Base-by-base conservation (phyloP, 2,329 filamentous ascomycete genomes). In the Phialocephala sp. region DNA sequence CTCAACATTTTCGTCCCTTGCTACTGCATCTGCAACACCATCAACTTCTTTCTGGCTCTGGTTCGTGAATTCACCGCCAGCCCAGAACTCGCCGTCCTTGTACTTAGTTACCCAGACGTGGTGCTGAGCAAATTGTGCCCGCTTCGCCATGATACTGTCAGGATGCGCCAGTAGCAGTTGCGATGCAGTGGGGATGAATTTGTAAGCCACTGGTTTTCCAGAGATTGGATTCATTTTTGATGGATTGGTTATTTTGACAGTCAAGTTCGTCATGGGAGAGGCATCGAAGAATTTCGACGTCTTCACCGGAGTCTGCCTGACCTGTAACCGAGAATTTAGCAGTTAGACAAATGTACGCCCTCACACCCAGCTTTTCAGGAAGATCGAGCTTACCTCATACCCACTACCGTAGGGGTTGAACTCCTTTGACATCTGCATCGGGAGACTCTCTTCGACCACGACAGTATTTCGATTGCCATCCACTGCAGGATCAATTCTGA, bases 221-320 rank as follows among this genome's bases (percentile, higher is more conserved):
- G 90, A 94, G 80, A 93, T 89, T 0, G 91, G 89, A 77, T 97
- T 93, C 22, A 94, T 73, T 76, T 89, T 92, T 78, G 83, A 89
- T 71, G 90, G 89, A 78, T 97, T 97, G 73, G 85, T 86, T 76
- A 97, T 95, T 64, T 97, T 93, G 91, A 93, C 96, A 0, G 92
- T 93, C 9, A 93, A 84, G 70, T 84, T 83, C 56, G 79, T 77
- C 55, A 74, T 68, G 4, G 80, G 80, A 45, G 79, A 81, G 1
- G 82, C 82, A 50, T 82, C 81, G 4, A 83, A 76, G 24, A 78
- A 79, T 1, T 75, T 63, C 0, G 80, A 81, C 20, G 75, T 78
- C 9, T 76, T 76, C 45, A 84, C 75, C 35, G 78, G 70, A 1
- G 79, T 81, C 68, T 81, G 80, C 50, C 77, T 75, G 65, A 85